Conservation (phyloP, 2,329 filamentous ascomycete genomes). For the Cercospora janseana region DNA sequence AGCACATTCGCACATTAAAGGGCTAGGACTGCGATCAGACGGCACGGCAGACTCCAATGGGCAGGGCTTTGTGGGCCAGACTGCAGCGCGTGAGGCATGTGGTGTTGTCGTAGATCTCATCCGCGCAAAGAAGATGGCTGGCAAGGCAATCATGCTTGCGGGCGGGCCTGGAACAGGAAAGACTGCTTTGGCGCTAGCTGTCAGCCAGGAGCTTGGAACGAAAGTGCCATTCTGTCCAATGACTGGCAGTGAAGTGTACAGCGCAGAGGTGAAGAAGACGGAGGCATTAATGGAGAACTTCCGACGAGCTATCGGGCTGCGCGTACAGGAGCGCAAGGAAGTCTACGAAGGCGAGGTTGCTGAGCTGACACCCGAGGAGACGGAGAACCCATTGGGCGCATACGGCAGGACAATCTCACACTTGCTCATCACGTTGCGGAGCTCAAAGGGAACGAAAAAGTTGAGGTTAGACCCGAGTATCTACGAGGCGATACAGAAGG, state of each 20-base stretch:
- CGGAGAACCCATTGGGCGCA: slow-evolving; percentile 92
- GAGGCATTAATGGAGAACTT: slow-evolving; percentile 99
- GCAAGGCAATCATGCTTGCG: slow-evolving; percentile 85
- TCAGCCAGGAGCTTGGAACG: slow-evolving; percentile 94
- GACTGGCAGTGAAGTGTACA: slow-evolving; percentile 96
- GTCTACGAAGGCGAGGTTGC: slow-evolving; percentile 99
- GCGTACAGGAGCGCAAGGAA: slow-evolving; percentile 97
- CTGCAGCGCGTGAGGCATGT: slow-evolving; percentile 86
- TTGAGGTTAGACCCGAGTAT: slow-evolving; percentile 94
- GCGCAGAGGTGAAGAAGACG: slow-evolving; percentile 98
- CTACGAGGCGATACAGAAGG: slow-evolving; percentile 98
- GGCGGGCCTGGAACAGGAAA: slow-evolving; percentile 96
- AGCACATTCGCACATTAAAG: slow-evolving; percentile 96
- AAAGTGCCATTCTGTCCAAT: slow-evolving; percentile 99
- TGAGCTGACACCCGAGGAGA: slow-evolving; percentile 94
- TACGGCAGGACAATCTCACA: slow-evolving; percentile 98
- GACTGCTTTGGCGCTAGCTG: slow-evolving; percentile 89
- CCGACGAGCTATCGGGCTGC: slow-evolving; percentile 88
- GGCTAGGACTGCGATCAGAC: slow-evolving; percentile 80
- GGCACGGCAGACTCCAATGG: slow-evolving; percentile 77
- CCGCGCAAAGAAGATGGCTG: slow-evolving; percentile 95
- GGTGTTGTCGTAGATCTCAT: slow-evolving; percentile 96
- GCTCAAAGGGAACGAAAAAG: slow-evolving; percentile 96
- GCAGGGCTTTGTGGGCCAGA: slow-evolving; percentile 87
- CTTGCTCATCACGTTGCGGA: slow-evolving; percentile 89